phyloP scores from a whole-genome alignment of 2,329 filamentous ascomycete species.

The Trichophyton mentagrophytes region DNA sequence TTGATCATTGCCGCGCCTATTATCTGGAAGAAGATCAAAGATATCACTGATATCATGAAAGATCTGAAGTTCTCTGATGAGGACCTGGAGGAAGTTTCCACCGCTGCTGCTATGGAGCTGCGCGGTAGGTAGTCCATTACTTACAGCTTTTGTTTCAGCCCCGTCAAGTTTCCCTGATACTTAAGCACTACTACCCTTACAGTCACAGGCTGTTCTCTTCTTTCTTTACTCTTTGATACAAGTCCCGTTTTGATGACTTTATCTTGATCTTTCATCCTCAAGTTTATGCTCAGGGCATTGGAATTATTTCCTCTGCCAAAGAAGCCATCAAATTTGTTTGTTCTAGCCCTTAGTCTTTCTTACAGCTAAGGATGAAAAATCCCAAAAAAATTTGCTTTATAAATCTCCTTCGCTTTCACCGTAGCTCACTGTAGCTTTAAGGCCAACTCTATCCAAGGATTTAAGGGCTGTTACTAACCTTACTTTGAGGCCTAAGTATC shows the following conservation, averaged over 20 bases:
- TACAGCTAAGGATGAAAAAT: background rate
- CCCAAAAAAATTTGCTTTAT: background rate
- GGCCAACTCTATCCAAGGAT: background rate
- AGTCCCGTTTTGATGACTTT: background rate
- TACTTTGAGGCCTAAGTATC: background rate
- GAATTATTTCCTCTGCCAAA: background rate
- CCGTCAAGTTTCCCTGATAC: background rate
- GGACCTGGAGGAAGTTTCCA: constrained; percentile 55
- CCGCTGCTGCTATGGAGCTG: constrained; percentile 4
- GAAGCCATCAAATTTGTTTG: background rate
- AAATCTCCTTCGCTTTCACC: background rate
- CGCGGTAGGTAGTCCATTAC: background rate
- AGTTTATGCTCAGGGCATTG: background rate
- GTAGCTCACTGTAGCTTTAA: background rate
- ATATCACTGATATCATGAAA: constrained; percentile 64
- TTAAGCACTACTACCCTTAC: background rate
- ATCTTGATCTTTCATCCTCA: background rate
- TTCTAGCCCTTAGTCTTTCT: background rate
- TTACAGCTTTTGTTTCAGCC: background rate
- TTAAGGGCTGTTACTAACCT: background rate
- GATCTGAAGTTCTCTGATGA: constrained; percentile 79
- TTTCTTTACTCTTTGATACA: background rate
- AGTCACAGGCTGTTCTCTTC: background rate
- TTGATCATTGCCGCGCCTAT: constrained; percentile 67
- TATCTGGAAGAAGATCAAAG: constrained; percentile 65